Evolutionary conservation across 768 basidiomycete genomes (phyloP).

Genomic region (Russula lepida): DNA sequence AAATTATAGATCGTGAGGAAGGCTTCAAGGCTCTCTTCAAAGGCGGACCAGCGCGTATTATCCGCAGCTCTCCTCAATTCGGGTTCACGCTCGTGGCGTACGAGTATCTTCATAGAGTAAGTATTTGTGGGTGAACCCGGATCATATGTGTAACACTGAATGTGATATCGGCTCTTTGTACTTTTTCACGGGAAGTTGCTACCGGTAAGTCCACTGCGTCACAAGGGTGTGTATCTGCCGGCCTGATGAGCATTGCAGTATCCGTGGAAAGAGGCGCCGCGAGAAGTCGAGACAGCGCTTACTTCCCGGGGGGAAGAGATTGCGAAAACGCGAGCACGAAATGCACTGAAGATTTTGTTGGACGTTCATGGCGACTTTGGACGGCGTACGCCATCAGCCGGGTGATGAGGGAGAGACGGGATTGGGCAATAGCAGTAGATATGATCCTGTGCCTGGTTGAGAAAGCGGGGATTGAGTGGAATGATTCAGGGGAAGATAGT

Average conservation of each 20-base stretch:
- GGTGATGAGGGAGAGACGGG: neutral
- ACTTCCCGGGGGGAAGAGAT: slow-evolving; percentile 74
- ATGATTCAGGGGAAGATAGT: neutral
- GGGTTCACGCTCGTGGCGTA: slow-evolving; percentile 86
- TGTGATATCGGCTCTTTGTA: neutral
- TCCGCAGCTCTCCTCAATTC: slow-evolving; percentile 89
- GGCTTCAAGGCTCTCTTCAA: slow-evolving; percentile 88
- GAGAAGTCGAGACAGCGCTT: slow-evolving; percentile 60
- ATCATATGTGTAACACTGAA: neutral
- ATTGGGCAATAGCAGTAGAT: neutral
- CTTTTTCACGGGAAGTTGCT: slow-evolving; percentile 3
- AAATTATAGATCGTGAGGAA: slow-evolving; percentile 66
- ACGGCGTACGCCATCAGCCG: slow-evolving; percentile 3
- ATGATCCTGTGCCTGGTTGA: neutral
- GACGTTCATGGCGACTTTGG: slow-evolving; percentile 83
- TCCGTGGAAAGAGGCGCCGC: slow-evolving; percentile 67
- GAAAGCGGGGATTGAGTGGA: neutral
- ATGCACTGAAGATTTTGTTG: slow-evolving; percentile 86
- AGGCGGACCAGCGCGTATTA: slow-evolving; percentile 79
- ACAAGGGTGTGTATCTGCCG: neutral
- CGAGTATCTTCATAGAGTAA: slow-evolving; percentile 59
- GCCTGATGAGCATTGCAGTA: slow-evolving; percentile 41
- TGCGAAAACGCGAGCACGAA: slow-evolving; percentile 82
- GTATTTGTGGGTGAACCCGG: slow-evolving; percentile 14
- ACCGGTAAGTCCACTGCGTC: slow-evolving; percentile 12